phyloP scores from a whole-genome alignment of 164 flowering plant species.

The Nymphaea thermarum region DNA sequence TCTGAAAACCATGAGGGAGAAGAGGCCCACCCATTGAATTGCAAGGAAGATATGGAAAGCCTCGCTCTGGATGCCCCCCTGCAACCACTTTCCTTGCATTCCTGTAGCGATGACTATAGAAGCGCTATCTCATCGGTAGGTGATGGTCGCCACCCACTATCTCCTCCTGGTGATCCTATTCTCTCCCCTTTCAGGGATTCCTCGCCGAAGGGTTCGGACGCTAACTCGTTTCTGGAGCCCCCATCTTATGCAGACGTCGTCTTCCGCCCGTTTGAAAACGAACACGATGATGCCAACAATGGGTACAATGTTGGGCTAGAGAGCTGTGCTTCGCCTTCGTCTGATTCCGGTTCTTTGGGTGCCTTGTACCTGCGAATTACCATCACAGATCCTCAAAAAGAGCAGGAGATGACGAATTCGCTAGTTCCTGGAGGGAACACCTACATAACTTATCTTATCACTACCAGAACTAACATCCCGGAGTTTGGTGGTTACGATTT shows the following conservation, averaged over 20 bases:
- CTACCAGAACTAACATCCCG: slow-evolving; percentile 53
- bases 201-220: slow-evolving; percentile 5
- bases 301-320: not conserved
- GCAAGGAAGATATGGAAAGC: slow-evolving; percentile 59
- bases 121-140: slow-evolving; percentile 35
- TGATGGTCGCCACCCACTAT: slow-evolving; percentile 29
- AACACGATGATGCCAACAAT: slow-evolving; percentile 9
- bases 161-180: slow-evolving; percentile 9
- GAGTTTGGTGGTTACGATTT: slow-evolving; percentile 24
- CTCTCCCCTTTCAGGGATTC: slow-evolving; percentile 3
- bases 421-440: slow-evolving; percentile 66
- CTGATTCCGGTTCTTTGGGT: slow-evolving; percentile 24
- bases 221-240: slow-evolving; percentile 19
- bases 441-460: slow-evolving; percentile 57
- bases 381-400: slow-evolving; percentile 79
- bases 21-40: slow-evolving; percentile 28
- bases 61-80: slow-evolving; percentile 40
- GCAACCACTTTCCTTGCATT: not conserved
- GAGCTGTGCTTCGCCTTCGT: slow-evolving; percentile 1
- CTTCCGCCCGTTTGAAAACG: slow-evolving; percentile 31
- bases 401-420: slow-evolving; percentile 54
- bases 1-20: slow-evolving; percentile 34
- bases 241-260: slow-evolving; percentile 40
- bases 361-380: slow-evolving; percentile 45
- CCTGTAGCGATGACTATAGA: slow-evolving; percentile 17